Evolutionary conservation across 2,329 filamentous ascomycete genomes (phyloP).

Genomic region (Colletotrichum camelliae): DNA sequence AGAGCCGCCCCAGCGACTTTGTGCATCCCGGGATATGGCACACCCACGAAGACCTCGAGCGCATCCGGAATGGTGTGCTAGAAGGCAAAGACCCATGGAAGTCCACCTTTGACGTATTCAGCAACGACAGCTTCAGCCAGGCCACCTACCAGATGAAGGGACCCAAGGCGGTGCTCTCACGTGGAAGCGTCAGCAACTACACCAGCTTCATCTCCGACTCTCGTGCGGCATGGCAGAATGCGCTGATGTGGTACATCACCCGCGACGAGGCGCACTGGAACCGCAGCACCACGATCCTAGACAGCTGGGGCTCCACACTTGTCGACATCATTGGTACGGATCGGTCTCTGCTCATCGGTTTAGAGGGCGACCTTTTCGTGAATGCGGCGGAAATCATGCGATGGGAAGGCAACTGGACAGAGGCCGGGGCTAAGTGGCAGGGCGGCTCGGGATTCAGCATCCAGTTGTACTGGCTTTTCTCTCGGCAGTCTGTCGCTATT

Average conservation of each 20-base stretch:
- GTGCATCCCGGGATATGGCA: slow-evolving; percentile 14
- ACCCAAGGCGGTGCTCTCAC: slow-evolving; percentile 34
- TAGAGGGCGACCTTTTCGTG: slow-evolving; percentile 44
- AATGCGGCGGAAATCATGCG: slow-evolving; percentile 51
- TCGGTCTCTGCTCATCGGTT: slow-evolving; percentile 38
- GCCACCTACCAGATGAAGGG: slow-evolving; percentile 32
- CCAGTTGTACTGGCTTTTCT: slow-evolving; percentile 47
- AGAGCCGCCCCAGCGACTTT: slow-evolving; percentile 7
- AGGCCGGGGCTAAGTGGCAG: slow-evolving; percentile 35
- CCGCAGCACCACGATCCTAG: slow-evolving; percentile 37
- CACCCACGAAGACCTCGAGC: slow-evolving; percentile 15
- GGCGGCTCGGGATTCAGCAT: slow-evolving; percentile 41
- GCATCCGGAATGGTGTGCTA: background rate
- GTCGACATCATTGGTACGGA: slow-evolving; percentile 38
- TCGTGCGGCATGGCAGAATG: slow-evolving; percentile 44
- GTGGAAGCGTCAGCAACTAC: slow-evolving; percentile 39
- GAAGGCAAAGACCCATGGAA: slow-evolving; percentile 11
- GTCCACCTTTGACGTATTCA: background rate
- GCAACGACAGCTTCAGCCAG: slow-evolving; percentile 7
- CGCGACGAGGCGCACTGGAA: slow-evolving; percentile 38
- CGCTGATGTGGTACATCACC: slow-evolving; percentile 49
- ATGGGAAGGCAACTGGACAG: slow-evolving; percentile 45
- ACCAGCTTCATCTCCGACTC: slow-evolving; percentile 38
- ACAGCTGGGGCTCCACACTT: slow-evolving; percentile 38
- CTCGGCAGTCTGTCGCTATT: slow-evolving; percentile 39